These are phyloP conservation scores for Vinca minor DNA, from an alignment of 257 asterid species.

Conservation along the genomic window DNA sequence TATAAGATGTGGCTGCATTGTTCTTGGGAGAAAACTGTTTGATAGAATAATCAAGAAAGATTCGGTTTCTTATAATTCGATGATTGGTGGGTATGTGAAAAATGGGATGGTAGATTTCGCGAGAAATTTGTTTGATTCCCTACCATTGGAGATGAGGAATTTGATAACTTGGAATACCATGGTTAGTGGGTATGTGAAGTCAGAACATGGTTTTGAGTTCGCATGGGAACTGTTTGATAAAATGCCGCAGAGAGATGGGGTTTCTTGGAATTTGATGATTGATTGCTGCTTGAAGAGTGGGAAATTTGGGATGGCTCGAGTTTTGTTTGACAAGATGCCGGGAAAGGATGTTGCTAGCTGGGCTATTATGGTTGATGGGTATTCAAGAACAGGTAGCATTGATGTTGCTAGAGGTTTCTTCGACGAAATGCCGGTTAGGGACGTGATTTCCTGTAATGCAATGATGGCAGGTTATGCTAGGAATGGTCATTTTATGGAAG, in stretches of 20 bases:
- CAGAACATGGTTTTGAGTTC: constrained; percentile 35
- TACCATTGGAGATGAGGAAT: constrained; percentile 51
- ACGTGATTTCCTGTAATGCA: constrained; percentile 75
- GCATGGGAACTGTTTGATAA: constrained; percentile 48
- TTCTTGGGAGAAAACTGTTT: constrained; percentile 43
- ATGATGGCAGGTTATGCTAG: constrained; percentile 80
- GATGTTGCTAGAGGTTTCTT: constrained; percentile 54
- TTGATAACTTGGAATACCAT: constrained; percentile 72
- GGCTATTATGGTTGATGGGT: constrained; percentile 76
- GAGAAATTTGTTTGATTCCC: constrained; percentile 43
- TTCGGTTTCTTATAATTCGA: constrained; percentile 60
- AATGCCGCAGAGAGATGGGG: constrained; percentile 63
- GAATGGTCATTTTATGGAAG: constrained; percentile 48
- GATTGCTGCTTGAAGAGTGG: constrained; percentile 63
- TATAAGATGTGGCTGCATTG: constrained; percentile 43
- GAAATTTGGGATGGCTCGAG: constrained; percentile 39
- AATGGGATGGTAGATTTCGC: constrained; percentile 57
- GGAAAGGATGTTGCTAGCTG: constrained; percentile 64
- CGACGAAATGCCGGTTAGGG: constrained; percentile 66
- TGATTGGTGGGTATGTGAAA: constrained; percentile 81
- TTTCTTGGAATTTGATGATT: constrained; percentile 80
- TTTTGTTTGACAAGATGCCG: constrained; percentile 52
- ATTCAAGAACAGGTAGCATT: constrained; percentile 46
- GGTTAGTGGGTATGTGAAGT: constrained; percentile 51
- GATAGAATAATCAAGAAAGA: constrained; percentile 53